Percentiles rank a stretch among this genome's conserved stretches.
phyloP scores from a whole-genome alignment of 2,329 filamentous ascomycete species.

The Neonectria punicea region DNA sequence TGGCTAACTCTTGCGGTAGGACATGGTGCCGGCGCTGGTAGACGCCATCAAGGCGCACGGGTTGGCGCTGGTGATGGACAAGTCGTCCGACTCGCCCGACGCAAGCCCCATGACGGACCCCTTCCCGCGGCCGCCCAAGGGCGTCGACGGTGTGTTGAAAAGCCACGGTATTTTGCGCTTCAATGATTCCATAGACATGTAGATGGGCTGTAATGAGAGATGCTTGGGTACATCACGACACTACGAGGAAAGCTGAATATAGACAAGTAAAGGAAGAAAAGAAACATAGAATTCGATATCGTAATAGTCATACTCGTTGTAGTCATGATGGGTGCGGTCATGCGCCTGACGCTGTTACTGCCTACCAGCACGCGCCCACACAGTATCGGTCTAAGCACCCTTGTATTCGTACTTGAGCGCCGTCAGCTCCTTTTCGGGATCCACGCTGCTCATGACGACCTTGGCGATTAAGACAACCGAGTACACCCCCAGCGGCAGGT shows the following conservation, averaged over 20 bases:
- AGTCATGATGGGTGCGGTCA: constrained; percentile 2
- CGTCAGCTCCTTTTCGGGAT: constrained; percentile 73
- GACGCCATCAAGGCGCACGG: constrained; percentile 96
- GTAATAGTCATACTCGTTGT: constrained; percentile 2
- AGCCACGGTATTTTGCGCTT: constrained; percentile 90
- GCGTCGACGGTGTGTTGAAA: constrained; percentile 88
- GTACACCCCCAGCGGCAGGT: constrained; percentile 68
- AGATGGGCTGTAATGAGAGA: constrained; percentile 44
- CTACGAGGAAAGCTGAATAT: constrained; percentile 26
- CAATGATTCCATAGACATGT: constrained; percentile 87
- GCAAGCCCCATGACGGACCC: constrained; percentile 56
- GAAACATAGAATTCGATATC: constrained; percentile 22
- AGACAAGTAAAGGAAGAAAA: constrained; percentile 27
- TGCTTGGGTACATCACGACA: constrained; percentile 27
- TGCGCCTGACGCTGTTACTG: neutral
- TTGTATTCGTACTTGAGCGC: constrained; percentile 74
- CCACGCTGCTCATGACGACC: constrained; percentile 73
- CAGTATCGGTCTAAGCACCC: constrained; percentile 61
- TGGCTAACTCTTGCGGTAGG: constrained; percentile 60
- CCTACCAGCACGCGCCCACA: neutral
- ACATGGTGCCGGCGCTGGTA: constrained; percentile 91
- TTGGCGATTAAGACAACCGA: constrained; percentile 70
- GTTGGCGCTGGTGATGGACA: constrained; percentile 90
- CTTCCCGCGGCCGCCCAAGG: constrained; percentile 75
- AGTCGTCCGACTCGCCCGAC: constrained; percentile 68